Percentiles rank a stretch among this genome's conserved stretches.
Conservation (phyloP, 2,329 filamentous ascomycete genomes). For the Penicillium rolfsii region DNA sequence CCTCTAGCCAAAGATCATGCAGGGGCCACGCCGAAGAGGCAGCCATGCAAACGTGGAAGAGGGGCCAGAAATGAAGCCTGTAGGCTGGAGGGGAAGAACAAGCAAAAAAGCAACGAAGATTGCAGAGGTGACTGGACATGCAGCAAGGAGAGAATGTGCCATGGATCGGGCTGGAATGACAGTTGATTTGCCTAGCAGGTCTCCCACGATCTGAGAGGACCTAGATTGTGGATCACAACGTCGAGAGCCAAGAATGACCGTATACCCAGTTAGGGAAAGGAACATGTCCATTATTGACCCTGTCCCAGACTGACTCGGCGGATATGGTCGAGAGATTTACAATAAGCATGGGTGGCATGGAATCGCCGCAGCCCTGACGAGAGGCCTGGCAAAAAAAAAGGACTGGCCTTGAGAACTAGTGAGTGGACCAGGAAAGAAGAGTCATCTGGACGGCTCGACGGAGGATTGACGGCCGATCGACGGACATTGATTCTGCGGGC, state of each 20-base stretch:
- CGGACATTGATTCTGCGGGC: neutral
- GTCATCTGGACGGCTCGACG: neutral
- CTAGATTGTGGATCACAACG: slow-evolving; percentile 28
- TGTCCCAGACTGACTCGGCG: slow-evolving; percentile 7
- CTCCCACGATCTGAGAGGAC: slow-evolving; percentile 24
- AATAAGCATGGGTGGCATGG: neutral
- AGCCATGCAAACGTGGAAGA: neutral
- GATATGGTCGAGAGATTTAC: neutral
- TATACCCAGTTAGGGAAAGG: slow-evolving; percentile 25
- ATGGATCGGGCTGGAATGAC: slow-evolving; percentile 16
- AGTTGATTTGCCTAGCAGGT: slow-evolving; percentile 16
- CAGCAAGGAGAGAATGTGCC: slow-evolving; percentile 1
- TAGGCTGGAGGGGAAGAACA: neutral
- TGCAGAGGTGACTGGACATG: slow-evolving; percentile 8
- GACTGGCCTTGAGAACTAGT: neutral
- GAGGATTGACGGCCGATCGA: neutral
- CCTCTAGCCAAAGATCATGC: neutral
- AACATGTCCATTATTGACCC: slow-evolving; percentile 17
- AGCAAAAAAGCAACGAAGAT: slow-evolving; percentile 6
- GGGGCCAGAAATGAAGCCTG: slow-evolving; percentile 1
- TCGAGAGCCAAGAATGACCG: slow-evolving; percentile 22
- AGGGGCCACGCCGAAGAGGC: neutral
- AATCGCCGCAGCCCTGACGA: neutral
- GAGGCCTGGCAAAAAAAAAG: neutral
- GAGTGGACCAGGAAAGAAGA: neutral